These are phyloP conservation scores for Hymenoscyphus salicellus DNA, from an alignment of 2,329 filamentous ascomycete genomes.

Conservation along the genomic window DNA sequence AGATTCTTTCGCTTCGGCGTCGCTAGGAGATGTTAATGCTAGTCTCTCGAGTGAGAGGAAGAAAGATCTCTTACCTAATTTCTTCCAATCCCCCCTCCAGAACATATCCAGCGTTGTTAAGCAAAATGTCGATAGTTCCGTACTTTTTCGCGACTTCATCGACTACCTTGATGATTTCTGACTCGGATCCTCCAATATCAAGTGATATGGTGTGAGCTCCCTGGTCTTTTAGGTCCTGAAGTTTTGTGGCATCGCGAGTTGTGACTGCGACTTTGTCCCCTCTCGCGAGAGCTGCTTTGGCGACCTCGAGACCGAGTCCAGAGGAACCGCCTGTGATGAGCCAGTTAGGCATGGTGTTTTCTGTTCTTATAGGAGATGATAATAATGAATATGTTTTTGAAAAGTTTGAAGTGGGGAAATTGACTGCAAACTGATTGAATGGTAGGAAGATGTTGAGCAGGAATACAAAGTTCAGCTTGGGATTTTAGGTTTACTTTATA, in stretches of 20 bases:
- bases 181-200: constrained; percentile 41
- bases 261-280: constrained; percentile 48
- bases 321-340: constrained; percentile 49
- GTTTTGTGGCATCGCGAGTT: constrained; percentile 40
- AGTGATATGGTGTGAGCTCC: constrained; percentile 40
- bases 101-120: constrained; percentile 46
- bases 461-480: too few relatives aligned
- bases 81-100: constrained; percentile 46
- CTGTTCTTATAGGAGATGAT: not conserved
- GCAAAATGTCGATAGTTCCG: constrained; percentile 44
- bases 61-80: constrained; percentile 38
- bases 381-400: not conserved
- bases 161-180: constrained; percentile 37
- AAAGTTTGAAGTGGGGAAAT: not conserved
- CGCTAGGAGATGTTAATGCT: constrained; percentile 26
- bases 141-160: constrained; percentile 40
- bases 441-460: too few relatives aligned
- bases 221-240: constrained; percentile 36
- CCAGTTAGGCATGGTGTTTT: constrained; percentile 34
- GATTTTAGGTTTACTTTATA: too few relatives aligned
- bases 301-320: constrained; percentile 47
- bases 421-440: too few relatives aligned
- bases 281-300: constrained; percentile 41
- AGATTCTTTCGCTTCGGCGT: constrained; percentile 40
- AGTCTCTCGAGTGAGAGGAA: constrained; percentile 27